Evolutionary conservation across 2,329 filamentous ascomycete genomes (phyloP), one percentile per base, ranked within the genome.

Genomic region (Alternaria arborescens): DNA sequence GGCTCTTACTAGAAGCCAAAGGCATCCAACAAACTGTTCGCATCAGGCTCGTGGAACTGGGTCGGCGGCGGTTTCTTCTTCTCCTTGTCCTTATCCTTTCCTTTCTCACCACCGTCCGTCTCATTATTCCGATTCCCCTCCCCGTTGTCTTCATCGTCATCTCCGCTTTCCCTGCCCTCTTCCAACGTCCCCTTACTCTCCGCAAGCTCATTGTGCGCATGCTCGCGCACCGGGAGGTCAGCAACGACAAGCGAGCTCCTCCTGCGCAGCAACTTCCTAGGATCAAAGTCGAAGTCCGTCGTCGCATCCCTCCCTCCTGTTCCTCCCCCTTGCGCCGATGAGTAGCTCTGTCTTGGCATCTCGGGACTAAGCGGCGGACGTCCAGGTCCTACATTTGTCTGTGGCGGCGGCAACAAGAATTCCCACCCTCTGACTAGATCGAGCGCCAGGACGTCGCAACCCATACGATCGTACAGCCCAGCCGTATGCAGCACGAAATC

Each of bases 41-140:
- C 86, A 80, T 97, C 93, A n/a, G 95, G 95, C 78, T 99, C 95
- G 70, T 96, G 86, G 76, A 98, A 98, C 64, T 90, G 88, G 20
- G 90, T 93, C 1, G 93, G 88, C 16, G 89, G 85, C 14, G 86
- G 84, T 71, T 89, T 86, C 62, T 65, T 69, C 44, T 69, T 73
- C 69, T 78, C 69, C 58, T 73, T 78, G 73, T 81, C 47, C 74
- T 80, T 73, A 76, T 82, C 72, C 80, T 79, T 30, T 30, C 11
- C 1, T 0, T 30, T 30, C 28, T 11, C 28, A 30, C 28, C 28
- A 1, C 2, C 11, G 2, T 30, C 28, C 28, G 11, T 11, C 28
- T 30, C 28, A 11, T 30, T 11, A 30, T 30, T 5, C 28, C 12
- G 1, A 10, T 30, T 5, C 4, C 11, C 28, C 28, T 30, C 28